Percentiles rank a stretch among this genome's conserved stretches.
Conservation (phyloP, 495 filamentous ascomycete species). For the Aspergillus sparsus region DNA sequence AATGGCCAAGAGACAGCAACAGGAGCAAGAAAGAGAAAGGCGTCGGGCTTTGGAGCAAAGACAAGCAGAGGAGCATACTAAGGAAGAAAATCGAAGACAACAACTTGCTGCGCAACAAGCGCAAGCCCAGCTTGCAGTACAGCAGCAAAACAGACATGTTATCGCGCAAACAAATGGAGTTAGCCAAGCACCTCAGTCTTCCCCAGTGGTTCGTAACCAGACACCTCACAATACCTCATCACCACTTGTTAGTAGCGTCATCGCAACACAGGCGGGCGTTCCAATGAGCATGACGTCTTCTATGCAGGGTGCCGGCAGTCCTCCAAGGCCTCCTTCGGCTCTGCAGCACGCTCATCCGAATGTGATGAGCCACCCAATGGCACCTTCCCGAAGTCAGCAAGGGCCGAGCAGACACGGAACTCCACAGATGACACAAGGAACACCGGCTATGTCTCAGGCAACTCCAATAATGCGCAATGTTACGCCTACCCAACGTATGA, state of each 20-base stretch:
- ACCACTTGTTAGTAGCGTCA: constrained; percentile 64
- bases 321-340: constrained; percentile 74
- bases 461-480: constrained; percentile 70
- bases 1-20: constrained; percentile 49
- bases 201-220: constrained; percentile 74
- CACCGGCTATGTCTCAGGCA: constrained; percentile 73
- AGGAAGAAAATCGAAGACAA: constrained; percentile 46
- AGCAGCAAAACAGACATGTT: constrained; percentile 48
- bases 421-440: constrained; percentile 75
- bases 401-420: constrained; percentile 73
- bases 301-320: constrained; percentile 70
- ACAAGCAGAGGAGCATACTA: constrained; percentile 52
- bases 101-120: constrained; percentile 51
- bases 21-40: constrained; percentile 48
- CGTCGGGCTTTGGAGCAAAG: constrained; percentile 45
- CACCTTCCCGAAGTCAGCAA: constrained; percentile 76
- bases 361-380: constrained; percentile 72
- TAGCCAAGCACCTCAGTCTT: constrained; percentile 71
- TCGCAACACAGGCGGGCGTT: constrained; percentile 54
- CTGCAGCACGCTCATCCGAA: constrained; percentile 69
- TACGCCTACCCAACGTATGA: constrained; percentile 71
- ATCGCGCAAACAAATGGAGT: constrained; percentile 59
- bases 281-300: constrained; percentile 81
- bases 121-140: constrained; percentile 51
- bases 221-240: constrained; percentile 80